Conservation (phyloP, 495 filamentous ascomycete genomes). For the Hypoxylon lienhwacheense region DNA sequence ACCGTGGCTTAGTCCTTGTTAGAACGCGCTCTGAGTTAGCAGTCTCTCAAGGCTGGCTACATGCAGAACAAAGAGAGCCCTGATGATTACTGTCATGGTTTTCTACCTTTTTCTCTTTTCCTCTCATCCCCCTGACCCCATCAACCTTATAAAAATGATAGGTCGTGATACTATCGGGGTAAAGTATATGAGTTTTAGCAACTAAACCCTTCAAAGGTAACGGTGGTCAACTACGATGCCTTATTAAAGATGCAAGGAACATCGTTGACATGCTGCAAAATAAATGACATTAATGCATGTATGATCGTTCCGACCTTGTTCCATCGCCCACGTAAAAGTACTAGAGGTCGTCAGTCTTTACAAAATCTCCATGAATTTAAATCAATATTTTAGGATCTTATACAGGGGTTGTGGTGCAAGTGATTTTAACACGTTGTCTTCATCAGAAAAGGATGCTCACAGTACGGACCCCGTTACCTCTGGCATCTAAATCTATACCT, state of each 20-base stretch:
- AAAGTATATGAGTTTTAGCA: too few relatives aligned
- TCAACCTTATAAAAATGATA: too few relatives aligned
- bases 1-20: conserved; percentile 35
- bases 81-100: conserved; percentile 43
- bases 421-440: not conserved
- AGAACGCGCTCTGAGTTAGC: conserved; percentile 38
- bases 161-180: conserved; percentile 1
- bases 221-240: too few relatives aligned
- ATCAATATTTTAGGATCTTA: not conserved
- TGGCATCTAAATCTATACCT: not conserved
- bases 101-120: not conserved
- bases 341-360: too few relatives aligned
- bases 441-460: not conserved
- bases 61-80: conserved; percentile 59
- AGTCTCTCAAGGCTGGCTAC: conserved; percentile 10
- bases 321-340: too few relatives aligned
- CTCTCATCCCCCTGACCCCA: not conserved
- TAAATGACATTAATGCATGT: too few relatives aligned
- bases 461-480: not conserved
- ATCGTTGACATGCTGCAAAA: too few relatives aligned
- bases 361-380: not conserved
- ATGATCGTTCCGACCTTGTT: too few relatives aligned
- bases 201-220: too few relatives aligned
- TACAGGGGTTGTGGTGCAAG: not conserved
- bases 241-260: too few relatives aligned